These are phyloP conservation scores for Pholiota molesta DNA, from an alignment of 768 basidiomycete species.

Conservation along the genomic window DNA sequence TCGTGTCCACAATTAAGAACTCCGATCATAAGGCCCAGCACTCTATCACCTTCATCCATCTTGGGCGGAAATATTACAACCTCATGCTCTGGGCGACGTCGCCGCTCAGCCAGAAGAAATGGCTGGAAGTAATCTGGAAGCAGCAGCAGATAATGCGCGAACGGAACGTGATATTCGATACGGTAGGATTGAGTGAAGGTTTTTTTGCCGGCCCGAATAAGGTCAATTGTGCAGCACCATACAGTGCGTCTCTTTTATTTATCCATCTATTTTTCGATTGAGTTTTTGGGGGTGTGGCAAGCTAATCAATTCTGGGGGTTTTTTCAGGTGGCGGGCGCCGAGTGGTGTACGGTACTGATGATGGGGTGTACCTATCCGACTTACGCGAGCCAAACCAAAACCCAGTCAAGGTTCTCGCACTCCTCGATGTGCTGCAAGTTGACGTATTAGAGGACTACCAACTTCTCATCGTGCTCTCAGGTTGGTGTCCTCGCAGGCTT, in stretches of 20 bases:
- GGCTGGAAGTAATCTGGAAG: constrained; percentile 90
- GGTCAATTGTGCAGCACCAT: constrained; percentile 90
- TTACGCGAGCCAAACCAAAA: constrained; percentile 74
- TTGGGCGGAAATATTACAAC: constrained; percentile 91
- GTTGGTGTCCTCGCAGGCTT: constrained; percentile 39
- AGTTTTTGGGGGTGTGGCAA: constrained; percentile 9
- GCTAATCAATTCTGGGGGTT: constrained; percentile 1
- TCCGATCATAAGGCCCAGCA: constrained; percentile 79
- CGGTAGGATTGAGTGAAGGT: constrained; percentile 80
- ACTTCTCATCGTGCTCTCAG: constrained; percentile 97
- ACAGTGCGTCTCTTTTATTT: constrained; percentile 65
- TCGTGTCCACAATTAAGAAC: constrained; percentile 53
- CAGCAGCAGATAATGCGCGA: constrained; percentile 88
- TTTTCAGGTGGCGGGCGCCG: constrained; percentile 75
- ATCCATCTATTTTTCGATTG: constrained; percentile 9
- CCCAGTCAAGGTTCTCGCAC: constrained; percentile 86
- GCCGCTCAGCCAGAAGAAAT: constrained; percentile 84
- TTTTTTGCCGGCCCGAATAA: constrained; percentile 86
- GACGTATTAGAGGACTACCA: constrained; percentile 97
- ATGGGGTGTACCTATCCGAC: constrained; percentile 95
- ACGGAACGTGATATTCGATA: constrained; percentile 85
- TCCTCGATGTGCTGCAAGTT: constrained; percentile 91
- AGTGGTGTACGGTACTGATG: constrained; percentile 96
- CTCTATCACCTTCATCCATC: constrained; percentile 90
- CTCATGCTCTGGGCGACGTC: constrained; percentile 92